phyloP scores from a whole-genome alignment of 192 early-diverging fungal species.

The Coemansia sp. region DNA sequence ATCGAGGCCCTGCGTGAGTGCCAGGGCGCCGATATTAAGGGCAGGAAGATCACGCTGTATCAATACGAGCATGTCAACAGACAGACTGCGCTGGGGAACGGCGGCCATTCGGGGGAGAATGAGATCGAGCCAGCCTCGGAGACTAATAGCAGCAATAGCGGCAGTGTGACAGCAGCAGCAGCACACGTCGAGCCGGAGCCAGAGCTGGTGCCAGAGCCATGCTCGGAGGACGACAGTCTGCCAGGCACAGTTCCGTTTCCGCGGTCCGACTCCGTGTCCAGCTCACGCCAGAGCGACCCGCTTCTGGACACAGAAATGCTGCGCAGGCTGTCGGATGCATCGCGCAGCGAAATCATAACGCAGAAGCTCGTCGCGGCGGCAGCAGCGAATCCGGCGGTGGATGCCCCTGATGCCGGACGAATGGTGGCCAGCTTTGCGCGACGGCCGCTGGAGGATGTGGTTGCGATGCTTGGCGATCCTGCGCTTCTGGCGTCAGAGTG shows the following conservation, averaged over 20 bases:
- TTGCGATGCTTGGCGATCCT: slow-evolving; percentile 47
- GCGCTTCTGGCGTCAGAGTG: slow-evolving; percentile 39
- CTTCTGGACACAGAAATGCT: slow-evolving; percentile 45
- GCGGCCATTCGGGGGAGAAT: not conserved
- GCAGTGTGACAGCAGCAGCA: not conserved
- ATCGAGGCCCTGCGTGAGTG: slow-evolving; percentile 49
- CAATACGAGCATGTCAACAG: slow-evolving; percentile 56
- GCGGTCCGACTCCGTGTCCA: slow-evolving; percentile 23
- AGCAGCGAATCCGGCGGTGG: slow-evolving; percentile 42
- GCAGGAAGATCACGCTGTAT: slow-evolving; percentile 54
- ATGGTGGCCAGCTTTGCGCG: slow-evolving; percentile 29
- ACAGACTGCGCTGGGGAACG: not conserved
- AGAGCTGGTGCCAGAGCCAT: not conserved
- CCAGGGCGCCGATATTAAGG: slow-evolving; percentile 54
- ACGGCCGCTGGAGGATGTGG: slow-evolving; percentile 40
- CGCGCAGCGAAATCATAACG: slow-evolving; percentile 47
- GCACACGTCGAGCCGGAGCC: not conserved
- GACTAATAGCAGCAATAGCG: not conserved
- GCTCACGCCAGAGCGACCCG: slow-evolving; percentile 16
- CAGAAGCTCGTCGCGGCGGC: slow-evolving; percentile 40
- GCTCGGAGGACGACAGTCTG: not conserved
- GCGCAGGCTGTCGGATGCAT: slow-evolving; percentile 29
- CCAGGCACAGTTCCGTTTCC: slow-evolving; percentile 23
- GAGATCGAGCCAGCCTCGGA: not conserved
- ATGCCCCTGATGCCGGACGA: slow-evolving; percentile 28